These are phyloP conservation scores for Blastobotrys malaysiensis DNA, from an alignment of 1,139 yeast genomes.

Conservation along the genomic window DNA sequence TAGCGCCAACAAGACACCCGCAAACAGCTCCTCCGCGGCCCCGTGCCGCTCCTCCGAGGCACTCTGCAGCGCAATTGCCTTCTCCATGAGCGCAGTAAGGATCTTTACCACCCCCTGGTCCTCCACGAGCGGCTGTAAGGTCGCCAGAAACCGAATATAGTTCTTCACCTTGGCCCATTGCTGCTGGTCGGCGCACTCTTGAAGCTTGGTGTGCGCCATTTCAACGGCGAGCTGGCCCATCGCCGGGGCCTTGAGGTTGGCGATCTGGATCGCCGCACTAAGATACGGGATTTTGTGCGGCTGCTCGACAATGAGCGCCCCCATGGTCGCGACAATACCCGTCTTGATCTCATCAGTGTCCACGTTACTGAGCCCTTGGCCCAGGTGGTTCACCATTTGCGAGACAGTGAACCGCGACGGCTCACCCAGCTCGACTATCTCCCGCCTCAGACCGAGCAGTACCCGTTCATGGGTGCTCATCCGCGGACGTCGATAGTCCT, in stretches of 20 bases:
- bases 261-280: constrained; percentile 62
- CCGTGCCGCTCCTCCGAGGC: constrained; percentile 27
- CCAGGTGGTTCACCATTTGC: constrained; percentile 46
- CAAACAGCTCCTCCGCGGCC: constrained; percentile 64
- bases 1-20: constrained; percentile 56
- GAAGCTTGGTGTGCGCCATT: constrained; percentile 58
- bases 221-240: constrained; percentile 71
- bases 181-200: constrained; percentile 44
- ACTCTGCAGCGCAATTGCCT: constrained; percentile 54
- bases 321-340: constrained; percentile 56
- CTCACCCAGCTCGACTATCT: constrained; percentile 30
- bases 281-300: constrained; percentile 80
- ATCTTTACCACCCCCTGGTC: constrained; percentile 47
- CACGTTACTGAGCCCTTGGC: constrained; percentile 51
- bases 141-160: constrained; percentile 61
- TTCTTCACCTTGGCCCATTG: constrained; percentile 69
- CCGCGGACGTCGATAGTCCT: constrained; percentile 16
- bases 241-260: constrained; percentile 59
- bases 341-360: constrained; percentile 61
- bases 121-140: constrained; percentile 56
- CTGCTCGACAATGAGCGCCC: constrained; percentile 74
- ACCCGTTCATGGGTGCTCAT: constrained; percentile 16
- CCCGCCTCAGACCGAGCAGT: constrained; percentile 21
- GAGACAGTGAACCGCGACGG: constrained; percentile 25
- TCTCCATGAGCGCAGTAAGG: constrained; percentile 49